A percentile compares a stretch with the other conserved stretches of the same genome.
phyloP scores from a whole-genome alignment of 2,329 filamentous ascomycete species.

The Exophiala oligosperma region DNA sequence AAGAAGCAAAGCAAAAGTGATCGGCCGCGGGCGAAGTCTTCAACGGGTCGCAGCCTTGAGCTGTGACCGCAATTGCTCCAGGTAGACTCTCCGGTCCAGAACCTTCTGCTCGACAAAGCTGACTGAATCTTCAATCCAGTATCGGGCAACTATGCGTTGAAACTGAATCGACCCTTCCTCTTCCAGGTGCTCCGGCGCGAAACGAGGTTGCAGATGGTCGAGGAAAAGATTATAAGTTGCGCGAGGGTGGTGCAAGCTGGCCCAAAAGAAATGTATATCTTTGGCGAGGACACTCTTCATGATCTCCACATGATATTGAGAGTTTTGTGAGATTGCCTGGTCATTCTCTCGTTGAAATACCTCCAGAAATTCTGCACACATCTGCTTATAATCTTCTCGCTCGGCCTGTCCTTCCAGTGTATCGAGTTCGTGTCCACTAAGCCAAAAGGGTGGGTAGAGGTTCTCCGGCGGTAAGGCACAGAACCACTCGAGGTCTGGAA shows the following conservation, averaged over 20 bases:
- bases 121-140: constrained; percentile 18
- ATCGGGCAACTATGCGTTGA: constrained; percentile 21
- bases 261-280: constrained; percentile 31
- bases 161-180: constrained; percentile 10
- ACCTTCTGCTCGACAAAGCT: not conserved
- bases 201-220: constrained; percentile 30
- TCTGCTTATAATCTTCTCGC: constrained; percentile 9
- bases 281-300: constrained; percentile 28
- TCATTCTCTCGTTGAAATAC: constrained; percentile 28
- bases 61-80: not conserved
- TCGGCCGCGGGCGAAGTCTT: not conserved
- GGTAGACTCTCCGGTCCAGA: not conserved
- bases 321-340: not conserved
- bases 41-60: not conserved
- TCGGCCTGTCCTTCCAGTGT: not conserved
- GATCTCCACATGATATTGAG: constrained; percentile 1
- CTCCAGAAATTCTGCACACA: constrained; percentile 24
- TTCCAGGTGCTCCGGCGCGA: constrained; percentile 21
- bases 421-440: constrained; percentile 22
- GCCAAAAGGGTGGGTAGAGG: constrained; percentile 29
- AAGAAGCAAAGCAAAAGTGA: not conserved
- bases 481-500: constrained; percentile 31
- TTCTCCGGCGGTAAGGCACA: constrained; percentile 30
- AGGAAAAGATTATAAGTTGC: constrained; percentile 30
- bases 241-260: constrained; percentile 26